phyloP scores from a whole-genome alignment of 73 alveolate genomes.

The Symbiodinium natans region DNA sequence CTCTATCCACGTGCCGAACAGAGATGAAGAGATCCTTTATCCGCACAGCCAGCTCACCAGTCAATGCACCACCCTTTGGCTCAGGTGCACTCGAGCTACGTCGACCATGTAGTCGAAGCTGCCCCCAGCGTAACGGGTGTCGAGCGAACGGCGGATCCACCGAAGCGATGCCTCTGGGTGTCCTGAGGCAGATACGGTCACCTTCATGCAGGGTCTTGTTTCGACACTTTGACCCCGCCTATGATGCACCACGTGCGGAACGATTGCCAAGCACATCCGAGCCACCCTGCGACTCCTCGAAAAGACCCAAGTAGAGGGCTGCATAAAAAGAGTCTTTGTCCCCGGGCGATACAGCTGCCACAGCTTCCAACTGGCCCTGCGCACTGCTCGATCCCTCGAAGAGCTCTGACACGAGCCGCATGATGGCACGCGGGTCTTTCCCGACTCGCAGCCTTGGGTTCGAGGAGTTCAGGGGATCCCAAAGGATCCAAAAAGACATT shows the following conservation, averaged over 20 bases:
- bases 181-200: background rate
- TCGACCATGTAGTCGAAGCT: constrained; percentile 11
- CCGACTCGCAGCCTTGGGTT: background rate
- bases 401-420: constrained; percentile 5
- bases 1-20: background rate
- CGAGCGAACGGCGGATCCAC: background rate
- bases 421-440: constrained; percentile 12
- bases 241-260: too few species aligned
- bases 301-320: constrained; percentile 5
- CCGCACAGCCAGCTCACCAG: too few species aligned
- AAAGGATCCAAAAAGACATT: too few species aligned
- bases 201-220: background rate
- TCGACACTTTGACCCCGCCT: too few species aligned
- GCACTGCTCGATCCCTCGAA: background rate
- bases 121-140: background rate
- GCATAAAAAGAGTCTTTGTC: constrained; percentile 2
- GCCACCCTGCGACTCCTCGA: background rate
- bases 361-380: background rate
- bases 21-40: background rate
- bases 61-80: too few species aligned
- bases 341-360: background rate
- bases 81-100: constrained; percentile 3
- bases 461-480: too few species aligned
- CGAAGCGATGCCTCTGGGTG: background rate
- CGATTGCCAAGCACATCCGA: background rate